Base-by-base conservation (phyloP, 2,329 filamentous ascomycete species). In the Fusarium sambucinum region DNA sequence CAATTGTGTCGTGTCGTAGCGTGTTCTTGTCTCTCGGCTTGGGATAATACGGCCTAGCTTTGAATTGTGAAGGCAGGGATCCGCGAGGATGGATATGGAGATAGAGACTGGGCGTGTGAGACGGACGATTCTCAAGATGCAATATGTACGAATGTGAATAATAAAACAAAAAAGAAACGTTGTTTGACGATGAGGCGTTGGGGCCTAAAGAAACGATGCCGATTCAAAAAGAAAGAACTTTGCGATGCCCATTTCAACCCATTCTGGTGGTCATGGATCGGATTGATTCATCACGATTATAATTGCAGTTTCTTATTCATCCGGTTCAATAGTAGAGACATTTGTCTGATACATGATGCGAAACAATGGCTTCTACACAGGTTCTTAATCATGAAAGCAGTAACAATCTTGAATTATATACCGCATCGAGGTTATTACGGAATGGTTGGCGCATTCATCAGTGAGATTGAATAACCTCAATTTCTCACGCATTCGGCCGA, bases 1-100 rank as follows among this genome's bases (percentile, higher is more conserved):
- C 71, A 73, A 71, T 70, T 74, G 63, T 74, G 71, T 73, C 70
- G 72, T 73, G 70, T 74, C 69, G 69, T 71, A 73, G 71, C 71
- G 71, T 73, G 71, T 71, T 73, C 71, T 40, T 72, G 71, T 70
- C 63, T 69, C 69, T 73, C 63, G 63, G 66, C 66, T 40, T 73
- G 68, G 57, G 66, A 66, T 66, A 66, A 71, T 70, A 68, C 66
- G 62, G 68, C 68, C 47, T 59, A 58, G 67, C 63, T 64, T 53
- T 66, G 47, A 45, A 51, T 29, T 12, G 13, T 33, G 27, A n/a
- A 63, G 63, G 63, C 71, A 73, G 69, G 71, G 71, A 73, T 73
- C 71, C 69, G 67, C 71, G 70, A 23, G 23, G 21, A 50, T 38
- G 21, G 32, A 50, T 19, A 60, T 63, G 68, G 55, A 66, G 55